Base-by-base conservation (phyloP, 73 alveolate genomes). In the Symbiodinium natans region DNA sequence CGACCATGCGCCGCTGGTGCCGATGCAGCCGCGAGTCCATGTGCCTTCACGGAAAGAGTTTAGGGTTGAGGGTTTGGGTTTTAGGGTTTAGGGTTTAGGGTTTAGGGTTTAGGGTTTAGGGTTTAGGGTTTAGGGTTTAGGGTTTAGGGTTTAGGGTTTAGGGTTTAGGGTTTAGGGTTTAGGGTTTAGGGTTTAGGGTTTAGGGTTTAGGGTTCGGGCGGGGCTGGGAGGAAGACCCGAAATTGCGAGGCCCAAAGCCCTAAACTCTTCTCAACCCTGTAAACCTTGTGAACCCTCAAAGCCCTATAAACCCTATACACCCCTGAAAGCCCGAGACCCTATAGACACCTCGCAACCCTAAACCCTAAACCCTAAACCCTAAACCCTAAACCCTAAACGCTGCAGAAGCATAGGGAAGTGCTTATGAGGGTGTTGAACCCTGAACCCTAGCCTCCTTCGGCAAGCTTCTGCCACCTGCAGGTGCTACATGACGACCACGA, bases 1-100 rank as follows among this genome's bases (percentile, higher is more conserved):
- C 86, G 10, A 88, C 95, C n/a, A 59, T 88, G 95, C 95, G 95
- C 17, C 85, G 95, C 7, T 88, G 95, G 95, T 88, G 95, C 86
- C 73, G 74, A 39, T 88, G 95, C 80, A 82, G 95, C 27, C 95
- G 95, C 1, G 95, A 88, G n/a, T 74, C 46, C 13, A 88, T 88
- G 95, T 27, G 95, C 46, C 42, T 36, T 39, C 31, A 4, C 46
- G 29, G 77, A 10, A 21, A 63, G 59, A 46, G 39, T 10, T 63
- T 21, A 23, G 34, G 39, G 34, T 63, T 46, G 59, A 46, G 59
- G n/a, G 59, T 46, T 46, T 13, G 59, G 59, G 6, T 13, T 46
- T 46, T 13, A 46, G 59, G 59, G 59, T 46, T 46, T 13, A 46
- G 59, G 59, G 59, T 46, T 46, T 46, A 46, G 6, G 59, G 39